Base-by-base conservation (phyloP, 169 alveolate genomes). In the Ichthyophthirius multifiliis region DNA sequence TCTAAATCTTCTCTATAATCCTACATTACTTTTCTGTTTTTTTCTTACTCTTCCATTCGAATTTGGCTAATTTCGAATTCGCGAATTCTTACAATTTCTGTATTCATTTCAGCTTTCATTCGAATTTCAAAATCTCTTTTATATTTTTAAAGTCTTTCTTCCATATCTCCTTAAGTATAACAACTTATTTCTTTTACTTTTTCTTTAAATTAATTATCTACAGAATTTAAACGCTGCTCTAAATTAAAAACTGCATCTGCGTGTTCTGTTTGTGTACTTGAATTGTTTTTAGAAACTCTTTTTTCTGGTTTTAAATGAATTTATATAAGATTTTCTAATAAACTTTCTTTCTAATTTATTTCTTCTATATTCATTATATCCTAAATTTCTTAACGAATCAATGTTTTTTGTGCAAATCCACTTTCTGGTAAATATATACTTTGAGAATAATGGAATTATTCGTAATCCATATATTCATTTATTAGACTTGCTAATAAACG, bases 171-270 rank as follows among this genome's bases (percentile, higher is more conserved):
- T 27, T 30, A 37, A 4, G 67, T 39, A 64, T 76, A 78, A 31
- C 55, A 64, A 6, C 34, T 13, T 5, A 78, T 23, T 78, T 78
- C 84, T 44, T 78, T 48, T 4, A 78, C 73, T 34, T 65, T 78
- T 5, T 47, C 73, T 18, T 67, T 65, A 67, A 64, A 78, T 45
- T 63, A 43, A 45, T 63, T 39, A 44, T 78, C 84, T 15, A 78
- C 84, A 20, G 55, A 35, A 45, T 46, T 78, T 43, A 78, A 67
- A 41, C 73, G 67, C 30, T 78, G 16, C 16, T 78, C 84, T 30
- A 78, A 65, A 78, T 78, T 78, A 13, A 78, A 63, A 31, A 78
- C 47, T 6, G 84, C 84, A 78, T 78, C 84, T 13, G 78, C 84
- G 23, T 39, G 43, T 10, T 41, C 48, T n/a, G 84, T 78, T 64